Evolutionary conservation across 352 stramenopile genomes (phyloP), one percentile per base, ranked within the genome.

Genomic region (Saprolegnia diclina): DNA sequence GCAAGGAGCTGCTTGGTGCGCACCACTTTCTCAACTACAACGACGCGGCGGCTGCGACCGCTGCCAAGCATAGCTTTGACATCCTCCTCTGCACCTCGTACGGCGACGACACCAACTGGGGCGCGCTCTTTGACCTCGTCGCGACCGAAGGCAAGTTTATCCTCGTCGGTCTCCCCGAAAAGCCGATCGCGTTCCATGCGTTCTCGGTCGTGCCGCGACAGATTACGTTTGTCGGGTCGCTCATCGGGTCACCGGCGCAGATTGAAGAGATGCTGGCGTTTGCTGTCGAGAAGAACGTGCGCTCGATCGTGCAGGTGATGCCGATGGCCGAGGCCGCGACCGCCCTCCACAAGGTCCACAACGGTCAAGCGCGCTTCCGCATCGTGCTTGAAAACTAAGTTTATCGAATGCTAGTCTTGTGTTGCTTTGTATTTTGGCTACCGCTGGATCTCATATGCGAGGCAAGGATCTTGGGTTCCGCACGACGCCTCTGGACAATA

Each of bases 191-290:
- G 1, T 48, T 91, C 29, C 44, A 56, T 19, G 37, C 81, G n/a
- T 73, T 81, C 44, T 55, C 55, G 4, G 56, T 97, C 19, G 70
- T 96, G 21, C 59, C 66, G 13, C 67, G 72, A n/a, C 76, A 76
- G 26, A 53, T 71, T 38, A 67, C 45, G 52, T 76, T 96, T 59
- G 73, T 80, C 21, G 89, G 89, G 42, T 89, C 76, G 44, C 54
- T 82, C 42, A 92, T 97, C 64, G 89, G 90, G 38, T 83, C 88
- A 65, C 87, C 94, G 35, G 66, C 77, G 16, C 84, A 94, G 64
- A 92, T 90, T 22, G 81, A 93, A 56, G 82, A 95, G 42, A 94
- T 97, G 85, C 73, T 97, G 2, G 76, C 90, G 35, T 79, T 97
- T 19, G 94, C 87, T 29, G 74, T 73, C 0, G 68, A 83, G 57